These are phyloP conservation scores for Botryotinia calthae DNA, from an alignment of 2,329 filamentous ascomycete species.

Conservation along the genomic window DNA sequence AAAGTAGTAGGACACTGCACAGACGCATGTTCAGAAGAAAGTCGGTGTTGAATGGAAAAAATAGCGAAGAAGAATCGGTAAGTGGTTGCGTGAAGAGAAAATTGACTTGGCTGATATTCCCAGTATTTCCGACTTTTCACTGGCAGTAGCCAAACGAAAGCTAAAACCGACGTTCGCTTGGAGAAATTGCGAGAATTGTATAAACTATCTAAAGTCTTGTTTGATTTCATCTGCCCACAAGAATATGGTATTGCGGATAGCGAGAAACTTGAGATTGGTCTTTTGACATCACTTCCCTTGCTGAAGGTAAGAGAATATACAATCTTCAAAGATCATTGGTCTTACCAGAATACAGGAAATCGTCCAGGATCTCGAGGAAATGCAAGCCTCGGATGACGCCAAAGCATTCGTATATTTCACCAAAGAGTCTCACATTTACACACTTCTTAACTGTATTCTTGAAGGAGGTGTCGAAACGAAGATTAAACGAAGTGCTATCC, in stretches of 20 bases:
- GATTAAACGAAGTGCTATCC: constrained; percentile 91
- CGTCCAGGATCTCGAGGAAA: constrained; percentile 92
- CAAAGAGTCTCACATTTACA: constrained; percentile 98
- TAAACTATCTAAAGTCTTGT: constrained; percentile 87
- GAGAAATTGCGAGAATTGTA: constrained; percentile 91
- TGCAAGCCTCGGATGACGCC: constrained; percentile 89
- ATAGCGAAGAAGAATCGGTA: constrained; percentile 45
- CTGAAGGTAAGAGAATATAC: constrained; percentile 50
- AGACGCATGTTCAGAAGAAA: constrained; percentile 57
- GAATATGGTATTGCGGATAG: constrained; percentile 95
- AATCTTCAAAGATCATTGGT: neutral
- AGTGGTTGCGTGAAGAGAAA: neutral
- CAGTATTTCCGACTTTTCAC: constrained; percentile 87
- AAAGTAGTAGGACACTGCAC: constrained; percentile 36
- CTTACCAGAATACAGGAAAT: constrained; percentile 64
- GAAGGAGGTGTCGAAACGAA: constrained; percentile 97
- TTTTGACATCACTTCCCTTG: constrained; percentile 87
- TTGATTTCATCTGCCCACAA: constrained; percentile 97
- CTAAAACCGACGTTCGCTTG: constrained; percentile 79
- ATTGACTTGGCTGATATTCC: constrained; percentile 20
- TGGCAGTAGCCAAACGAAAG: constrained; percentile 69
- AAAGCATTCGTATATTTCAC: constrained; percentile 99
- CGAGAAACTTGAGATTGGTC: constrained; percentile 97
- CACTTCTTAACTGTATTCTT: constrained; percentile 93
- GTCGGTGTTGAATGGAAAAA: constrained; percentile 56